Evolutionary conservation across 148 eudicot species (phyloP).

Genomic region (Camellia lanceoleosa): DNA sequence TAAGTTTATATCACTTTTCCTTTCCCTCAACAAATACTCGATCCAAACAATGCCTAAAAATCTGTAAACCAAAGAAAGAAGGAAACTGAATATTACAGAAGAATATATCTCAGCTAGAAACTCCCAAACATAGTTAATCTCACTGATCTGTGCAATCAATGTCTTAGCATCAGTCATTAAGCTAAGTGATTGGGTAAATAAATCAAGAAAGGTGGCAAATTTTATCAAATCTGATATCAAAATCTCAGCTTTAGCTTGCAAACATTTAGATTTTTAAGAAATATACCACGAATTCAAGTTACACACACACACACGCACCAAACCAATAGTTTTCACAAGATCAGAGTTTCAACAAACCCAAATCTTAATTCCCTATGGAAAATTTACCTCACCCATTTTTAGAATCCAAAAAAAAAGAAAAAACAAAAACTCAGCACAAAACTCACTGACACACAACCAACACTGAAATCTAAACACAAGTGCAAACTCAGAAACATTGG

Average conservation of each 20-base stretch:
- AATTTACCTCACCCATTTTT: not conserved
- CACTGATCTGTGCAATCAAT: not conserved
- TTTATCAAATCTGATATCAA: not conserved
- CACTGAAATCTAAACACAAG: not conserved
- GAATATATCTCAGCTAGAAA: not conserved
- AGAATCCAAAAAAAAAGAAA: too few relatives aligned
- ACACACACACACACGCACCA: not conserved
- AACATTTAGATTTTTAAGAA: too few relatives aligned
- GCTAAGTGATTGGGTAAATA: not conserved
- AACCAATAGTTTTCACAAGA: not conserved
- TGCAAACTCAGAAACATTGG: not conserved
- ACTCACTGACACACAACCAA: not conserved
- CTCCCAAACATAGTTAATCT: not conserved
- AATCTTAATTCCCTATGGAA: not conserved
- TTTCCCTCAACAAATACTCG: too few relatives aligned
- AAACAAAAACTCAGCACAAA: not conserved
- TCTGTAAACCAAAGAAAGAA: not conserved
- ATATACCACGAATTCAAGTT: too few relatives aligned
- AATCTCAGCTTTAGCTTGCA: slow-evolving; percentile 4
- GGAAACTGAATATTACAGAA: not conserved
- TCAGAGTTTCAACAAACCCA: not conserved
- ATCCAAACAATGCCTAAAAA: not conserved
- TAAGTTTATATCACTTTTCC: too few relatives aligned
- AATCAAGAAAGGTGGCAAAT: not conserved
- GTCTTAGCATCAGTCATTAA: slow-evolving; percentile 2